Percentiles rank a stretch among this genome's conserved stretches.
These are phyloP conservation scores for Ophioceras dolichostomum DNA, from an alignment of 2,329 filamentous ascomycete species.

Conservation along the genomic window DNA sequence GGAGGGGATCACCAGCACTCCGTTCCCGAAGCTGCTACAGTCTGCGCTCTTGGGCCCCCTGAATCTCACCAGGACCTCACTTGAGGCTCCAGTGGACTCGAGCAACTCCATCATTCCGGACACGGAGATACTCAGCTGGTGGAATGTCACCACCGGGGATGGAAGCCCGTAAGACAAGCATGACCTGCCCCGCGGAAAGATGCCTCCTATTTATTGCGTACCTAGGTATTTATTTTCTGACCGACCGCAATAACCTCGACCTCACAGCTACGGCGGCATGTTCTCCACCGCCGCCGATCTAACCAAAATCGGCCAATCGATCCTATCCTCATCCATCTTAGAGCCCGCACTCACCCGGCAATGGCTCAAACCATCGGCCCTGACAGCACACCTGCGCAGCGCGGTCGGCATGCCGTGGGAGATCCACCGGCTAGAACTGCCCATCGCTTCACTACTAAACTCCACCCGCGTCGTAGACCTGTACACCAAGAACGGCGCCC, in stretches of 20 bases:
- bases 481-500: conserved; percentile 31
- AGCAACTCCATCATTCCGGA: background rate
- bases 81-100: background rate
- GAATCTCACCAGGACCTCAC: background rate
- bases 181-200: no score
- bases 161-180: background rate
- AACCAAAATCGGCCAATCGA: conserved; percentile 24
- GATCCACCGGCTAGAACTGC: conserved; percentile 25
- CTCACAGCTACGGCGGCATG: background rate
- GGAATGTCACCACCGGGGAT: background rate
- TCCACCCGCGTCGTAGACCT: conserved; percentile 26
- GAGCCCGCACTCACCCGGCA: conserved; percentile 21
- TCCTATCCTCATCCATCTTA: conserved; percentile 27
- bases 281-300: conserved; percentile 19
- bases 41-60: background rate
- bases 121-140: background rate
- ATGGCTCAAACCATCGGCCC: conserved; percentile 30
- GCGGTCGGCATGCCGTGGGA: conserved; percentile 34
- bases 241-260: background rate
- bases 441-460: conserved; percentile 11
- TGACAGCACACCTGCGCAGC: conserved; percentile 22
- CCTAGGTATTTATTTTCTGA: background rate
- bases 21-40: background rate
- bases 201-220: no score
- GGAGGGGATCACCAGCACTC: background rate